phyloP scores from a whole-genome alignment of 2,329 filamentous ascomycete species.

The Exophiala sp. region DNA sequence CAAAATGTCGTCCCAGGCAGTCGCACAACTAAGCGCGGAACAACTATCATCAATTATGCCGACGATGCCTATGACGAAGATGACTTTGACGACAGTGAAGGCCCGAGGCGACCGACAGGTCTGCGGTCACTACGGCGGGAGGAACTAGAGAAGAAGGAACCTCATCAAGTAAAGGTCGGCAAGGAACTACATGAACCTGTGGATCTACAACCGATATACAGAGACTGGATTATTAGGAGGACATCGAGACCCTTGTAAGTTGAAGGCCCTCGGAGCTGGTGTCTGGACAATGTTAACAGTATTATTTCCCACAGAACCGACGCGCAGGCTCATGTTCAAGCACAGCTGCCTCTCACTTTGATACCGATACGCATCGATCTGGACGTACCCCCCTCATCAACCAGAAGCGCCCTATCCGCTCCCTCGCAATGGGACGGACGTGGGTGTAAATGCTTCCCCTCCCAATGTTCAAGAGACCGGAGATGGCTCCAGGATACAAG shows the following conservation, averaged over 20 bases:
- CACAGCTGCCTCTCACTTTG: slow-evolving; percentile 76
- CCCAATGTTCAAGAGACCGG: slow-evolving; percentile 74
- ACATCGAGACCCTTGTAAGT: slow-evolving; percentile 42
- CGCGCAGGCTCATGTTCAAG: slow-evolving; percentile 58
- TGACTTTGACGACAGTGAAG: slow-evolving; percentile 59
- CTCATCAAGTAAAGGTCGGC: slow-evolving; percentile 68
- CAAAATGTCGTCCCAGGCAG: slow-evolving; percentile 61
- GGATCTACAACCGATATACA: slow-evolving; percentile 81
- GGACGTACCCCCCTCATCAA: slow-evolving; percentile 69
- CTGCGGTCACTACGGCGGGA: slow-evolving; percentile 75
- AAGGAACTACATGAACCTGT: slow-evolving; percentile 76
- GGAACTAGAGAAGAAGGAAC: slow-evolving; percentile 60
- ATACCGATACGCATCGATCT: slow-evolving; percentile 96
- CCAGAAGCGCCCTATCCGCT: slow-evolving; percentile 44
- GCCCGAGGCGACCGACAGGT: slow-evolving; percentile 66
- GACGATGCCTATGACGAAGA: slow-evolving; percentile 86
- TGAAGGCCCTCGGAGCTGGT: neutral
- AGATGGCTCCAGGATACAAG: slow-evolving; percentile 75
- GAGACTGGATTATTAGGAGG: slow-evolving; percentile 88
- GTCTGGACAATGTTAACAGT: slow-evolving; percentile 7
- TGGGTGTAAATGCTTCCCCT: slow-evolving; percentile 55
- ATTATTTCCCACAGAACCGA: slow-evolving; percentile 43
- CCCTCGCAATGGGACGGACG: slow-evolving; percentile 37
- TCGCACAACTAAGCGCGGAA: slow-evolving; percentile 94
- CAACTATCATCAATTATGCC: slow-evolving; percentile 93